A percentile compares a stretch with the other conserved stretches of the same genome.
Evolutionary conservation across 768 basidiomycete species (phyloP).

Genomic region (Boletus bicolor): DNA sequence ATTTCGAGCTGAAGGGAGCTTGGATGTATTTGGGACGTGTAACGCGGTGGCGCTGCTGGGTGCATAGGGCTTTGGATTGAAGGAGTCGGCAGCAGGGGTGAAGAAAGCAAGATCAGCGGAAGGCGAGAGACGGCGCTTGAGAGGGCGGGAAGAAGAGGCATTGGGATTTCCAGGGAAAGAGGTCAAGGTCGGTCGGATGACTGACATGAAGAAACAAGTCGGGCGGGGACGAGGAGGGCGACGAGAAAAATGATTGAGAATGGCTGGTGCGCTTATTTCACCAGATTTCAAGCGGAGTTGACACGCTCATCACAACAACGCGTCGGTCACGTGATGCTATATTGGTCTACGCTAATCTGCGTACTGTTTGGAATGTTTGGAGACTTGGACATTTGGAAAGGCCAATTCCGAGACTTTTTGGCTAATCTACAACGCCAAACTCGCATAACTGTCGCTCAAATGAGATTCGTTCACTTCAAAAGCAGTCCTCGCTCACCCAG

Average conservation of each 20-base stretch:
- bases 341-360: conserved; percentile 14
- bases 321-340: conserved; percentile 39
- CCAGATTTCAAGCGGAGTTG: conserved; percentile 43
- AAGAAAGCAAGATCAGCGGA: conserved; percentile 58
- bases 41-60: conserved; percentile 33
- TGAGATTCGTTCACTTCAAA: conserved; percentile 5
- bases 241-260: conserved; percentile 16
- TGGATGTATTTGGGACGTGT: conserved; percentile 22
- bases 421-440: conserved; percentile 42
- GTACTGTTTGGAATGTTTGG: too few species aligned
- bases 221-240: conserved; percentile 4
- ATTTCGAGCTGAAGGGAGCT: conserved; percentile 29
- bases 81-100: conserved; percentile 58
- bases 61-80: conserved; percentile 63
- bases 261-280: conserved; percentile 23
- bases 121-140: conserved; percentile 49
- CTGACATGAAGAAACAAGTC: conserved; percentile 13
- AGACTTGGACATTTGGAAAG: too few species aligned
- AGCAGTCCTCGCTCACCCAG: conserved; percentile 47
- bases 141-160: conserved; percentile 29
- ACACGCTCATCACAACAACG: conserved; percentile 36
- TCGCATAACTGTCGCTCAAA: conserved; percentile 43
- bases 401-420: too few species aligned
- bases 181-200: conserved; percentile 12
- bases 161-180: conserved; percentile 25